phyloP scores from a whole-genome alignment of 495 filamentous ascomycete genomes.

The Lichina pygmaea region DNA sequence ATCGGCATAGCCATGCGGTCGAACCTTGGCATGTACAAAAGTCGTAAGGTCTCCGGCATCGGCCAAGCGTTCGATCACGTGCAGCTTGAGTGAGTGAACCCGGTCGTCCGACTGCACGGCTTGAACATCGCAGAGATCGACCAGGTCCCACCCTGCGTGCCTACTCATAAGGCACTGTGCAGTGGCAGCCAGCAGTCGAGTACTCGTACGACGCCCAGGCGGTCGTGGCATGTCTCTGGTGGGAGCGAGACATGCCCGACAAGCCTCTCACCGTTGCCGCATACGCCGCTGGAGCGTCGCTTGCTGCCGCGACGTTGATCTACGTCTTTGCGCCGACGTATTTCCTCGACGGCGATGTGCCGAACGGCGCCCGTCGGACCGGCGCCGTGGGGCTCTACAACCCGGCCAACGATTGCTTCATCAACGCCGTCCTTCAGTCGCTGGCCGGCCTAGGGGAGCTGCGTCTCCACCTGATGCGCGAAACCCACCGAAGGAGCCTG shows the following conservation, averaged over 20 bases:
- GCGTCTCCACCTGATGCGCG: slow-evolving; percentile 69
- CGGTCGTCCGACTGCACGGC: too few relatives aligned
- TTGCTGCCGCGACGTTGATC: slow-evolving; percentile 84
- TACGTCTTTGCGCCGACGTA: slow-evolving; percentile 94
- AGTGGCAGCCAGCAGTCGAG: too few relatives aligned
- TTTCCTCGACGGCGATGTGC: slow-evolving; percentile 57
- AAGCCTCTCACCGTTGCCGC: slow-evolving; percentile 63
- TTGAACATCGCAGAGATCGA: too few relatives aligned
- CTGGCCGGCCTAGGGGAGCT: slow-evolving; percentile 86
- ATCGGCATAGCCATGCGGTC: too few relatives aligned
- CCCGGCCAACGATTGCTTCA: slow-evolving; percentile 95
- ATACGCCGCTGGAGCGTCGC: slow-evolving; percentile 85
- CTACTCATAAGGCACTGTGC: too few relatives aligned
- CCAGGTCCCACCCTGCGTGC: too few relatives aligned
- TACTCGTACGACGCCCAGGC: not conserved
- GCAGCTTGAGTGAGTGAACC: too few relatives aligned
- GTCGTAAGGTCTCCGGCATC: too few relatives aligned
- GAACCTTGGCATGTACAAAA: too few relatives aligned
- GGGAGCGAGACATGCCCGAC: slow-evolving; percentile 40
- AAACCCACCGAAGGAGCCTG: slow-evolving; percentile 53
- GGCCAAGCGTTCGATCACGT: too few relatives aligned
- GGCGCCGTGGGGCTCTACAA: slow-evolving; percentile 76
- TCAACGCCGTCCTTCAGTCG: slow-evolving; percentile 89
- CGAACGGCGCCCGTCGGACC: slow-evolving; percentile 43
- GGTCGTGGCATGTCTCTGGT: not conserved